Base-by-base conservation (phyloP, 83 land plant species). In the Isoetes engelmannii region DNA sequence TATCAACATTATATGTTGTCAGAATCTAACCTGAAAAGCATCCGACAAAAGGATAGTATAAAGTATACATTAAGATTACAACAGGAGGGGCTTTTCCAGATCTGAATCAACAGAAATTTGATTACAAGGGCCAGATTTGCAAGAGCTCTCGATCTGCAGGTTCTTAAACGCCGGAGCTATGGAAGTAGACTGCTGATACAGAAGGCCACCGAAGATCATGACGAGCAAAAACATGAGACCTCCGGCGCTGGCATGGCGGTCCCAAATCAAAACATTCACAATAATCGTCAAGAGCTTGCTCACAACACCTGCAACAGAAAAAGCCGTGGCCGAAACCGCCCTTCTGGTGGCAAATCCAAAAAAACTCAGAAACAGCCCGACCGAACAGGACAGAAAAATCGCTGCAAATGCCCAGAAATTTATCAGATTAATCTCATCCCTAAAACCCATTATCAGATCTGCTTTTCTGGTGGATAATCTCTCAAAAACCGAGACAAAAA, bases 241-340 rank as follows among this genome's bases (percentile, higher is more conserved):
- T 50, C 80, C 64, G 4, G 79, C 68, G 47, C 70, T 84, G 3
- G 97, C 92, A 80, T 92, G 97, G 82, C 88, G 88, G 77, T 92
- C 97, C 97, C 97, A 92, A 46, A 92, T 92, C 73, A 86, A 17
- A 46, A 92, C 97, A 78, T 92, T 92, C 77, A 92, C 86, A 15
- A 78, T 82, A 67, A 92, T 92, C n/a, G 97, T 92, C 19, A 92
- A 75, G 49, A 92, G 91, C 81, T 92, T 92, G 74, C 88, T 92
- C 67, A 92, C 92, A 15, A 92, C 97, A 7, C 97, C 97, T 6
- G 97, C 88, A 63, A 91, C 97, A 4, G 97, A 88, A 64, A 88
- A 91, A 41, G 97, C 97, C 5, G 97, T 91, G 8, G 97, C 97
- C 4, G 97, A 88, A 28, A 92, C 81, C 0, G 92, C 97, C 81